phyloP scores from a whole-genome alignment of 306 rosid genomes.

The Prunus davidiana region DNA sequence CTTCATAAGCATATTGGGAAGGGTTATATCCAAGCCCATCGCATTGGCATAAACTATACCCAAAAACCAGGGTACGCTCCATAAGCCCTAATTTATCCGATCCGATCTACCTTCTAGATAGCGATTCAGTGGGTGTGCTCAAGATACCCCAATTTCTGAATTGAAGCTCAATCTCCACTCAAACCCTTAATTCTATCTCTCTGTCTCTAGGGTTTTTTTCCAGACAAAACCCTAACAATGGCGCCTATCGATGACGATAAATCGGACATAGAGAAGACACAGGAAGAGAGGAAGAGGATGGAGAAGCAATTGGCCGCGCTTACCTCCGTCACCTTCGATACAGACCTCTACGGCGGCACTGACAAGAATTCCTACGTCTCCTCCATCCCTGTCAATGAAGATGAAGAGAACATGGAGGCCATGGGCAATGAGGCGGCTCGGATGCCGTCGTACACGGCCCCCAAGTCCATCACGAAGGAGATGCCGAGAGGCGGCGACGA shows the following conservation, averaged over 20 bases:
- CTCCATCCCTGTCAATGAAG: slow-evolving; percentile 65
- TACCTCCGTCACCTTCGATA: slow-evolving; percentile 52
- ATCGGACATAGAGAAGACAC: slow-evolving; percentile 70
- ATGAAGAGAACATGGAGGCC: slow-evolving; percentile 51
- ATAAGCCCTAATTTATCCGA: too few species aligned
- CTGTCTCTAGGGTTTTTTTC: neutral
- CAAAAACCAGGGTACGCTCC: too few species aligned
- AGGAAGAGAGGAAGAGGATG: slow-evolving; percentile 67
- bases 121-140: too few species aligned
- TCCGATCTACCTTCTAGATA: neutral
- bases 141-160: neutral
- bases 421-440: slow-evolving; percentile 55
- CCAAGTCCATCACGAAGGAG: slow-evolving; percentile 57
- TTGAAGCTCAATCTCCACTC: neutral
- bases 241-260: slow-evolving; percentile 29
- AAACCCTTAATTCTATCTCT: neutral
- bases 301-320: slow-evolving; percentile 67
- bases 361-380: slow-evolving; percentile 49
- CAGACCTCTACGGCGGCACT: slow-evolving; percentile 50
- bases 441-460: slow-evolving; percentile 62
- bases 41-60: too few species aligned
- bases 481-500: slow-evolving; percentile 46
- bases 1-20: too few species aligned
- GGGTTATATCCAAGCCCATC: too few species aligned
- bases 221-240: slow-evolving; percentile 4